Conservation (phyloP, 2,329 filamentous ascomycete genomes). For the Hypoxylon sp. region DNA sequence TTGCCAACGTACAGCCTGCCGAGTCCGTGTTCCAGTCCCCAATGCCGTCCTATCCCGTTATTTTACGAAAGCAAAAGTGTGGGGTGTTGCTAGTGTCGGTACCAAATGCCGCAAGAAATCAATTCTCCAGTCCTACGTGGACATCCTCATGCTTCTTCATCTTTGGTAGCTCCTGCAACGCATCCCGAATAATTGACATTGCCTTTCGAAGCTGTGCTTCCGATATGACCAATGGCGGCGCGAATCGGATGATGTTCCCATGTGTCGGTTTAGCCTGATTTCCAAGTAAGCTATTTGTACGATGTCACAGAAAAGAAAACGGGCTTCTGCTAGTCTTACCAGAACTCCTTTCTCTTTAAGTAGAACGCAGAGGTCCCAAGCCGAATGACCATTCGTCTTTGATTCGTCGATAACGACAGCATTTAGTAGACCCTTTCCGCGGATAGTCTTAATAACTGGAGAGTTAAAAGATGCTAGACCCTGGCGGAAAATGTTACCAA, state of each 20-base stretch:
- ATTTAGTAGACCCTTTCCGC: conserved; percentile 95
- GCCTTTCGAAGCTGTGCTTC: conserved; percentile 87
- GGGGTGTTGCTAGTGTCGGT: conserved; percentile 31
- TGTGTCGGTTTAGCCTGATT: conserved; percentile 95
- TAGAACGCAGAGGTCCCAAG: conserved; percentile 96
- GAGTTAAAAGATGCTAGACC: conserved; percentile 81
- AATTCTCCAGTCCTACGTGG: conserved; percentile 51
- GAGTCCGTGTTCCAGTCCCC: conserved; percentile 33
- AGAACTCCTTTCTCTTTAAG: conserved; percentile 95
- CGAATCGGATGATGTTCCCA: conserved; percentile 97
- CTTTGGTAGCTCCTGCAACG: conserved; percentile 83
- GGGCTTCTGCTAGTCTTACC: conserved; percentile 67
- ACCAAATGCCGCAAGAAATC: conserved; percentile 30
- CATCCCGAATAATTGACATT: conserved; percentile 83
- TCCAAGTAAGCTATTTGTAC: conserved; percentile 49
- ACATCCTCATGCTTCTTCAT: conserved; percentile 63
- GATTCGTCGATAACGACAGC: conserved; percentile 95
- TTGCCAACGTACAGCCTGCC: conserved; percentile 35
- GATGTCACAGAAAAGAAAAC: conserved; percentile 31
- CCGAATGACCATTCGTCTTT: conserved; percentile 85
- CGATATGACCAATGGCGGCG: conserved; percentile 95
- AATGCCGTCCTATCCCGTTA: conserved; percentile 26
- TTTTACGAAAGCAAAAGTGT: conserved; percentile 35
- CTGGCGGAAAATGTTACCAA: conserved; percentile 87
- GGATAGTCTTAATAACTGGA: conserved; percentile 84